These are phyloP conservation scores for Pichia sp. DNA, from an alignment of 1,139 yeast species.

Conservation along the genomic window DNA sequence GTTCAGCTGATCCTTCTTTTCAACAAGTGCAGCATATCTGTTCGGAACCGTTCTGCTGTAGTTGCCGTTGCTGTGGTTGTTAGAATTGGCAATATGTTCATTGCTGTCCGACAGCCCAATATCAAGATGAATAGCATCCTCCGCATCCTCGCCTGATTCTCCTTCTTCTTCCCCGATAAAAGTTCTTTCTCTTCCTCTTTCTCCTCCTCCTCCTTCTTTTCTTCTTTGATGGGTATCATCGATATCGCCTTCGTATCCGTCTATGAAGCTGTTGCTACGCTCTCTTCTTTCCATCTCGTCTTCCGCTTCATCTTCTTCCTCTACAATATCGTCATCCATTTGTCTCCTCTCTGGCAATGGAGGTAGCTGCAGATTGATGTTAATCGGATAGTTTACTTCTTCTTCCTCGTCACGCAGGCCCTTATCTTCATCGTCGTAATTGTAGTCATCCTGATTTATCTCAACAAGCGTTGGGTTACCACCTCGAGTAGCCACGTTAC, in stretches of 20 bases:
- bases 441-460: slow-evolving; percentile 49
- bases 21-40: slow-evolving; percentile 17
- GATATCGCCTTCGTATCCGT: background rate
- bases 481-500: slow-evolving; percentile 60
- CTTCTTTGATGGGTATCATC: background rate
- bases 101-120: slow-evolving; percentile 1
- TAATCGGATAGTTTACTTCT: slow-evolving; percentile 1
- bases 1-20: slow-evolving; percentile 11
- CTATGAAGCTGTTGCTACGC: background rate
- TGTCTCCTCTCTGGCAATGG: slow-evolving; percentile 22
- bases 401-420: background rate
- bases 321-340: slow-evolving; percentile 26
- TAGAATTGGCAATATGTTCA: background rate
- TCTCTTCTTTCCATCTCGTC: slow-evolving; percentile 4
- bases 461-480: slow-evolving; percentile 58
- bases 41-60: slow-evolving; percentile 9
- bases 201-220: background rate
- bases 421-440: slow-evolving; percentile 37
- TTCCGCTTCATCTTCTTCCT: slow-evolving; percentile 27
- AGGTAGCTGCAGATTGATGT: slow-evolving; percentile 12
- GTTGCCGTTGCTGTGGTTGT: background rate
- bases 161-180: slow-evolving; percentile 5
- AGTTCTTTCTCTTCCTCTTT: background rate
- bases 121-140: slow-evolving; percentile 1
- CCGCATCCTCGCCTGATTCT: slow-evolving; percentile 9